phyloP scores from a whole-genome alignment of 345 rosid species.

The Populus deltoides region DNA sequence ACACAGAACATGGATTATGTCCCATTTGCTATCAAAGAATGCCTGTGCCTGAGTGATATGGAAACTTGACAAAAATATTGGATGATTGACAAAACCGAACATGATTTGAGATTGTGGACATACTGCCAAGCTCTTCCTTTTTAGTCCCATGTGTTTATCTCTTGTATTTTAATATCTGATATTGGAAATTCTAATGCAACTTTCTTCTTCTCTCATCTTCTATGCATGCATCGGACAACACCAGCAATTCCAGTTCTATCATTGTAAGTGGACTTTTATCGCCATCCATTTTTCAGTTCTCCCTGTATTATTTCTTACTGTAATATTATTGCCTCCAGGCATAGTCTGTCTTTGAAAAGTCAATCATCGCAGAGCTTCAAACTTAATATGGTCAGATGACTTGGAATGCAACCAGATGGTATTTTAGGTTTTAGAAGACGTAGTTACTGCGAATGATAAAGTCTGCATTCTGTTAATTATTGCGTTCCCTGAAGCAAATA shows the following conservation, averaged over 20 bases:
- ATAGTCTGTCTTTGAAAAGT: not conserved
- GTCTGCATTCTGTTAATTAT: not conserved
- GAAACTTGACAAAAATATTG: not conserved
- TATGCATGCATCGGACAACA: slow-evolving; percentile 40
- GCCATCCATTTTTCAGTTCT: not conserved
- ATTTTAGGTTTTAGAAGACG: not conserved
- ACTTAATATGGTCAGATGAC: not conserved
- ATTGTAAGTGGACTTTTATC: slow-evolving; percentile 60
- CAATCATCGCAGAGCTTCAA: not conserved
- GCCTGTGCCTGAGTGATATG: not conserved
- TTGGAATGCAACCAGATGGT: not conserved
- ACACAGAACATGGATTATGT: not conserved
- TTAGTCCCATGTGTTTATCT: not conserved
- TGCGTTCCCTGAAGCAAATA: not conserved
- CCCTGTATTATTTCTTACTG: not conserved
- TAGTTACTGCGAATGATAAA: not conserved
- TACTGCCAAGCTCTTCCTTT: not conserved
- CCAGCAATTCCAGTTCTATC: slow-evolving; percentile 98
- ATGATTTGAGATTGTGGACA: not conserved
- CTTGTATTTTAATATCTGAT: slow-evolving; percentile 5
- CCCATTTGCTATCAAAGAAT: slow-evolving; percentile 9
- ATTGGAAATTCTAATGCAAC: slow-evolving; percentile 27
- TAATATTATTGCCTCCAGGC: not conserved
- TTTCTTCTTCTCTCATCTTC: slow-evolving; percentile 31
- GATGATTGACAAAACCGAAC: not conserved